These are phyloP conservation scores for Ceratocystis cacaofunesta DNA, from an alignment of 2,329 filamentous ascomycete species.

Conservation along the genomic window DNA sequence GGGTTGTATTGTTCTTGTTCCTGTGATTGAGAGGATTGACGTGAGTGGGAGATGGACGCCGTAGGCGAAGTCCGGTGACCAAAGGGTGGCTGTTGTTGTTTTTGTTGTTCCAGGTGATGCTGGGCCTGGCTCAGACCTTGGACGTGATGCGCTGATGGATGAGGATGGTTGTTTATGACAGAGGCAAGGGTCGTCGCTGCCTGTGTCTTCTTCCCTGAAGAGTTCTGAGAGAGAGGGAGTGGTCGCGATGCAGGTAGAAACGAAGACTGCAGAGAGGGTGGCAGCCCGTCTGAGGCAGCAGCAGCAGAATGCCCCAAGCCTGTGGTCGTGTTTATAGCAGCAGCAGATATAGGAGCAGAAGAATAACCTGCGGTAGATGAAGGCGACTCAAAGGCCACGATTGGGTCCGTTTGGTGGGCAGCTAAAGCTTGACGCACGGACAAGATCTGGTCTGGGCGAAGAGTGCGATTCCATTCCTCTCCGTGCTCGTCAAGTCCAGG, in stretches of 20 bases:
- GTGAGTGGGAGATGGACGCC: constrained; percentile 34
- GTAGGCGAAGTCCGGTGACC: constrained; percentile 20
- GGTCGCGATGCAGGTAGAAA: background rate
- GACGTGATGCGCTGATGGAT: background rate
- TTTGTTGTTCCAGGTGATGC: background rate
- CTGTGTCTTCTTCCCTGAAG: background rate
- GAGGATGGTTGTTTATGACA: background rate
- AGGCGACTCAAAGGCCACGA: constrained; percentile 1
- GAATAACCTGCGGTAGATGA: background rate
- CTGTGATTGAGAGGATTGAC: constrained; percentile 36
- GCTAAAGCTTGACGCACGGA: constrained; percentile 9
- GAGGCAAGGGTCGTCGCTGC: background rate
- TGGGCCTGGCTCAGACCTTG: constrained; percentile 4
- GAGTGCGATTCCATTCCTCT: constrained; percentile 37
- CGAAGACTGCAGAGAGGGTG: constrained; percentile 7
- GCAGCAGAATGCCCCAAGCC: background rate
- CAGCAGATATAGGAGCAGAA: background rate
- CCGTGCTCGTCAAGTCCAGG: constrained; percentile 39
- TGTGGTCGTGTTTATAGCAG: background rate
- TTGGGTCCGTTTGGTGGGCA: background rate
- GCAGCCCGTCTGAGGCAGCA: background rate
- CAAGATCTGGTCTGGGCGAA: constrained; percentile 27
- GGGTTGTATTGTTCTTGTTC: constrained; percentile 33
- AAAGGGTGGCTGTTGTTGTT: background rate
- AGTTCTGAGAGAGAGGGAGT: background rate